These are phyloP conservation scores for Carpediemonas membranifera DNA, from an alignment of 78 protist species.

Conservation along the genomic window DNA sequence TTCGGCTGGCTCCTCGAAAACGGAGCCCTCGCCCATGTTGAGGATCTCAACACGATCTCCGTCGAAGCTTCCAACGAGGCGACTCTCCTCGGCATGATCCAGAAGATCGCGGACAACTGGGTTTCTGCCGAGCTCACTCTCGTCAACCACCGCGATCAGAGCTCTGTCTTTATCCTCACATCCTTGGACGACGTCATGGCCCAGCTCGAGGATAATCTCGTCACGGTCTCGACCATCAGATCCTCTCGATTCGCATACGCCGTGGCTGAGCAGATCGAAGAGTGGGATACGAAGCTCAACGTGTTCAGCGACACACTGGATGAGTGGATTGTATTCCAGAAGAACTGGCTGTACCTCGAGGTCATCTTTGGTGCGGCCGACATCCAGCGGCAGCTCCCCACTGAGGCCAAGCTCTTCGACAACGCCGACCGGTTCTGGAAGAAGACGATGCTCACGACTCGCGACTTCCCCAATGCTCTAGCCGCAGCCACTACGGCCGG, in stretches of 20 bases:
- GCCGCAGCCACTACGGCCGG: background rate
- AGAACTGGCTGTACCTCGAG: slow-evolving; percentile 57
- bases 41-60: slow-evolving; percentile 2
- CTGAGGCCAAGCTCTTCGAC: slow-evolving; percentile 36
- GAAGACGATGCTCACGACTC: slow-evolving; percentile 8
- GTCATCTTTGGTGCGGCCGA: slow-evolving; percentile 46
- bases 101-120: no score
- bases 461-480: slow-evolving; percentile 8
- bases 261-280: slow-evolving; percentile 40
- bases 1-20: slow-evolving; percentile 5
- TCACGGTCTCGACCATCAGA: slow-evolving; percentile 44
- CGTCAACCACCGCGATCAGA: no score
- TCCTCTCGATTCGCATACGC: slow-evolving; percentile 38
- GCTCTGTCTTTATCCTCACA: background rate
- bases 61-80: slow-evolving; percentile 14
- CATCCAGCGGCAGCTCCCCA: slow-evolving; percentile 48
- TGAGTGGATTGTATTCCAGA: slow-evolving; percentile 33
- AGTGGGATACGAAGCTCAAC: slow-evolving; percentile 54
- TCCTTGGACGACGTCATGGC: slow-evolving; percentile 30
- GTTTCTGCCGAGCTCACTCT: no score
- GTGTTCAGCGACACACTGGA: slow-evolving; percentile 53
- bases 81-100: no score
- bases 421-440: slow-evolving; percentile 26
- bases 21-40: slow-evolving; percentile 1
- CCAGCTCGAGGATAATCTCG: slow-evolving; percentile 51